Evolutionary conservation across 2,329 filamentous ascomycete species (phyloP), one percentile per base, ranked within the genome.

Genomic region (Didymosphaeria variabile): DNA sequence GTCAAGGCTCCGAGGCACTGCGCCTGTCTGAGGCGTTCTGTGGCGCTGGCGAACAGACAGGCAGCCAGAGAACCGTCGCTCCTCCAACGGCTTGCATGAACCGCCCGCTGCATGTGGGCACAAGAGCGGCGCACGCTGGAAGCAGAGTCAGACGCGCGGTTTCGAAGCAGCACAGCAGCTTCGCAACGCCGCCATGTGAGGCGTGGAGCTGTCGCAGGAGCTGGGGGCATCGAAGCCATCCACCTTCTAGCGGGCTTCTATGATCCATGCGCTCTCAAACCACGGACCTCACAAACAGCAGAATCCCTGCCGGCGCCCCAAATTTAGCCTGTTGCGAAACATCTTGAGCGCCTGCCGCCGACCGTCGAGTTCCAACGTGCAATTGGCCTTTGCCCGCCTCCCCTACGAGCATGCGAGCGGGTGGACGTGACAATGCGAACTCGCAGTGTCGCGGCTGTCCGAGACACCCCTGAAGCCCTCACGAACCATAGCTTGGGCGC

Each of bases 1-100:
- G 65, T 64, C 64, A 63, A 62, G 67, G 67, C 71, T 67, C 71
- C 64, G 68, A 73, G 67, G 70, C 70, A 65, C 62, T 71, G 71
- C 72, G 68, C 68, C 67, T 64, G 66, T 64, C 69, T 62, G 66
- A 70, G 72, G 69, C 70, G 70, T 72, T 65, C 67, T 45, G 71
- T 75, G 75, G 73, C 72, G 73, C 70, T 67, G 64, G 66, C 67
- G 60, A 66, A 60, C 64, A 63, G 69, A 71, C 63, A 68, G 69
- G 62, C 51, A 66, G 69, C 65, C 66, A 67, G 40, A 44, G 12
- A 47, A 7, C 31, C 21, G 38, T 34, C 26, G 5, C 36, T 55
- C 40, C 53, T 9, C 19, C 34, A 21, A 44, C 45, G 13, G 36
- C 10, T 9, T 15, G 44, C 54, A 57, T 50, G 12, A 15, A 6